Evolutionary conservation across 1,284 basidiomycete genomes (phyloP).

Genomic region (Malassezia nana): DNA sequence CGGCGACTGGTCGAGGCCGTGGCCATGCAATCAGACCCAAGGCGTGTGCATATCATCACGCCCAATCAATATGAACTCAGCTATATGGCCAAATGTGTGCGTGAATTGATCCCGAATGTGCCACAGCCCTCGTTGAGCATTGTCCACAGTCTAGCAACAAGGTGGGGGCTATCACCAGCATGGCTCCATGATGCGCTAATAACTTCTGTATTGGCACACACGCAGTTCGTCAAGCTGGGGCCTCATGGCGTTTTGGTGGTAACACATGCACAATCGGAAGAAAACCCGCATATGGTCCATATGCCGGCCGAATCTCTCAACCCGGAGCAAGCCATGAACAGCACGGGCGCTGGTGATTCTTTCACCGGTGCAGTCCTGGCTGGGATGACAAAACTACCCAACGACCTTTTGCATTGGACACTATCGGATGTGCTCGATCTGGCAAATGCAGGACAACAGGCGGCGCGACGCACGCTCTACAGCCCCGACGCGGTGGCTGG

Average conservation of each 20-base stretch:
- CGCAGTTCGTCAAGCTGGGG: slow-evolving; percentile 10
- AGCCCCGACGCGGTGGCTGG: slow-evolving; percentile 6
- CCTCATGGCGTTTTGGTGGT: slow-evolving; percentile 21
- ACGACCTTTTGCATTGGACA: neutral
- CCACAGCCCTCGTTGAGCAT: slow-evolving; percentile 11
- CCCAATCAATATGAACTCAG: slow-evolving; percentile 12
- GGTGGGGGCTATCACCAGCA: slow-evolving; percentile 18
- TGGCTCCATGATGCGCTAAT: slow-evolving; percentile 5
- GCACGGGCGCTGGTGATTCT: slow-evolving; percentile 45
- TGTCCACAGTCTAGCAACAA: slow-evolving; percentile 7
- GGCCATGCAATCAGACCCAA: slow-evolving; percentile 14
- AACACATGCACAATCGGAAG: neutral
- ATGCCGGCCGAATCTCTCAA: slow-evolving; percentile 20
- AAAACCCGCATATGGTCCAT: slow-evolving; percentile 7
- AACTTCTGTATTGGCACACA: neutral
- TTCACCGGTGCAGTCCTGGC: slow-evolving; percentile 39
- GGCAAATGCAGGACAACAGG: slow-evolving; percentile 2
- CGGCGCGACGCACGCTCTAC: neutral
- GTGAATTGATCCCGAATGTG: neutral
- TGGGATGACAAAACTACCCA: neutral
- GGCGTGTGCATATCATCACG: slow-evolving; percentile 41
- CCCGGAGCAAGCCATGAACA: slow-evolving; percentile 22
- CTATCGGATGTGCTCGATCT: neutral
- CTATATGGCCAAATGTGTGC: neutral
- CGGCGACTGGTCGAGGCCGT: slow-evolving; percentile 57